Base-by-base conservation (phyloP, 768 basidiomycete species). In the Mycena crocata region DNA sequence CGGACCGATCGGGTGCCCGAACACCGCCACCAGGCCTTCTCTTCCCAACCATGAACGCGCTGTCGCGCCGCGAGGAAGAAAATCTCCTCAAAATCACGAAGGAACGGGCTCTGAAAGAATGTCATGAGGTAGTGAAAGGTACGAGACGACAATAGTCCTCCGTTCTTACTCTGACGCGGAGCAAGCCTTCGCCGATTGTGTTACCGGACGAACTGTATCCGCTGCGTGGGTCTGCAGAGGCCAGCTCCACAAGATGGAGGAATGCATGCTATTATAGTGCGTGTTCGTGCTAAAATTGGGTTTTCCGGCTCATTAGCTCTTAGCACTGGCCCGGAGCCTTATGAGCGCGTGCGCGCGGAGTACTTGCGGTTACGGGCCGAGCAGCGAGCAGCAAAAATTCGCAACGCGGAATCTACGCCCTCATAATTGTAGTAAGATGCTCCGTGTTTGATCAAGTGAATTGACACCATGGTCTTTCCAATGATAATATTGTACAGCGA, bases 11-110 rank as follows among this genome's bases (percentile, higher is more conserved):
- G 35, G 28, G 19, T 21, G 3, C 34, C 15, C 34, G 24, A 14
- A n/a, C 50, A n/a, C n/a, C n/a, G n/a, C 50, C 42, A 64, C 42
- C 57, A 66, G 35, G 24, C 48, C 28, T 48, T 51, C 32, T 54
- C 48, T 66, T 58, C 64, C 48, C 57, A 37, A 56, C 50, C 39
- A 95, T 95, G 94, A 89, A 94, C 77, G 86, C 93, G 44, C 87
- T 96, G 34, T 96, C 94, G 39, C 87, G 93, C 61, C 86, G 94
- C 52, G 94, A 96, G 80, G 94, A 96, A 76, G 94, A 96, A 48
- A 90, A 90, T 10, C 85, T 96, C 42, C 78, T 92, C 40, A 95
- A 96, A 78, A 83, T 91, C 26, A 92, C 93, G 12, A 96, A 95
- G 74, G 87, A 89, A 19, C 83, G 84, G 62, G 94, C 95, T 15